A percentile compares a stretch with the other conserved stretches of the same genome.
Conservation (phyloP, 225 moss, liverwort and hornwort genomes). For the Climacium dendroides region DNA sequence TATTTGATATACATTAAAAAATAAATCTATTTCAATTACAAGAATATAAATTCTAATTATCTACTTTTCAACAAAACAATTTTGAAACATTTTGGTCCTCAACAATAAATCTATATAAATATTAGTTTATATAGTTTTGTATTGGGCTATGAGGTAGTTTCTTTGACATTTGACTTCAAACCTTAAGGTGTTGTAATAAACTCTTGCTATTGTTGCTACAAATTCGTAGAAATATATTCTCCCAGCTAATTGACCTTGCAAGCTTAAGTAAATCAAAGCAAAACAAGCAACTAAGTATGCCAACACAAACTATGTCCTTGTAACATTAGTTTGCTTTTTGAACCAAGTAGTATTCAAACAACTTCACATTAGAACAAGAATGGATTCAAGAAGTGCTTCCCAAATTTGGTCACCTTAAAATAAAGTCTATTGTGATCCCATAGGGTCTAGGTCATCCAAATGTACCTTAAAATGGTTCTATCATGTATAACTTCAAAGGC, state of each 20-base stretch:
- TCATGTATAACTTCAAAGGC: too few species aligned
- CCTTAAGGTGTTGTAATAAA: background rate
- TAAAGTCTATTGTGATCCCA: too few species aligned
- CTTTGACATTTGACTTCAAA: accelerated
- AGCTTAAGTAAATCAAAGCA: background rate
- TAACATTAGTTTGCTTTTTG: background rate
- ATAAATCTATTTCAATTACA: background rate
- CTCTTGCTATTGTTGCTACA: background rate
- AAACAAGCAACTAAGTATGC: background rate
- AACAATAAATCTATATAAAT: background rate
- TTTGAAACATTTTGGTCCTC: accelerated
- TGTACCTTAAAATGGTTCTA: too few species aligned
- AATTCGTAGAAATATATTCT: background rate
- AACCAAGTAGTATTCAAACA: background rate
- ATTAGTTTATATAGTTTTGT: too few species aligned
- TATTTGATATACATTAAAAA: too few species aligned
- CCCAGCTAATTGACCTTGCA: accelerated
- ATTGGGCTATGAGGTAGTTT: background rate
- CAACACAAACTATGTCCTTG: background rate
- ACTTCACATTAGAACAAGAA: too few species aligned
- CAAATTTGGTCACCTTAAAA: too few species aligned
- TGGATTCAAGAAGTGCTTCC: too few species aligned
- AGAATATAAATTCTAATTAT: background rate
- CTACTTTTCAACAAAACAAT: background rate
- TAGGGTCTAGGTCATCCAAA: too few species aligned